These are phyloP conservation scores for Bryoerythrophyllum caledonicum DNA, from an alignment of 225 moss, liverwort and hornwort genomes.

Conservation along the genomic window DNA sequence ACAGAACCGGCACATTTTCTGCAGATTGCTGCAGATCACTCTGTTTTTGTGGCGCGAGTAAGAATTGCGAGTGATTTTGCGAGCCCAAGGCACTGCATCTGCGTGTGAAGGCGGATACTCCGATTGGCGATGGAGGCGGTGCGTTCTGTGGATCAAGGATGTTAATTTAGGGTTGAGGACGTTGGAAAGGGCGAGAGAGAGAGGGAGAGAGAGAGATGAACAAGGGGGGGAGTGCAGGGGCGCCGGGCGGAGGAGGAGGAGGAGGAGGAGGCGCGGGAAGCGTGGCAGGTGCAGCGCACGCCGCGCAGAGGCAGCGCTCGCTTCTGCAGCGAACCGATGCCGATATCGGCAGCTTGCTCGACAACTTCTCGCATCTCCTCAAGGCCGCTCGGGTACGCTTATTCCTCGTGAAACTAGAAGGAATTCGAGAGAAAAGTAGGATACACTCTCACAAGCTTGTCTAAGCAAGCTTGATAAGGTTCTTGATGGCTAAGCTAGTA, in stretches of 20 bases:
- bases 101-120: too few relatives aligned
- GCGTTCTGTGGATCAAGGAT: background rate
- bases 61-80: background rate
- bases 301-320: conserved; percentile 84
- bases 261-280: conserved; percentile 45
- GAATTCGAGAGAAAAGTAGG: too few relatives aligned
- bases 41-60: background rate
- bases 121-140: conserved; percentile 26
- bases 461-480: too few relatives aligned
- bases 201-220: conserved; percentile 36
- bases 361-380: conserved; percentile 91
- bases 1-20: rapidly evolving
- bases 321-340: conserved; percentile 83
- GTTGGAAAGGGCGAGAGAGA: background rate
- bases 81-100: background rate
- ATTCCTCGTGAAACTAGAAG: too few relatives aligned
- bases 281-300: conserved; percentile 69
- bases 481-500: too few relatives aligned
- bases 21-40: background rate
- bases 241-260: conserved; percentile 40
- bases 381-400: conserved; percentile 73
- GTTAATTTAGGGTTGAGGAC: conserved; percentile 1
- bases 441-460: too few relatives aligned
- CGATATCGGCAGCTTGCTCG: conserved; percentile 87
- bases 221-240: conserved; percentile 43